phyloP scores from a whole-genome alignment of 306 rosid genomes.

The Urtica urens region DNA sequence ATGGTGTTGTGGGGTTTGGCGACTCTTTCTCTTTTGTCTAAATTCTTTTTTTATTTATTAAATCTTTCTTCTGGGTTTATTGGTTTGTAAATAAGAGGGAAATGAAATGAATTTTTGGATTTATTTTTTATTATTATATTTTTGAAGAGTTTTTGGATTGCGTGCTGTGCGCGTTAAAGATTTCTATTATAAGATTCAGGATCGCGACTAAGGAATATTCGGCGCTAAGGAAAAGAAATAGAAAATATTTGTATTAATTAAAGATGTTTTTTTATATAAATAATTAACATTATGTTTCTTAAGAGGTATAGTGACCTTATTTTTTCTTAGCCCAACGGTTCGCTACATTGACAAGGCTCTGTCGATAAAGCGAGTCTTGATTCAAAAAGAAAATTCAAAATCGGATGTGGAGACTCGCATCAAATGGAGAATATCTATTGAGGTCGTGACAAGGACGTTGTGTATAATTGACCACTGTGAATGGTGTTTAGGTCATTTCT shows the following conservation, averaged over 20 bases:
- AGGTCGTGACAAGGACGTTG: no score
- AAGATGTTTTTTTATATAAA: background rate
- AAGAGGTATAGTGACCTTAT: background rate
- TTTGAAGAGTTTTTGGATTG: no score
- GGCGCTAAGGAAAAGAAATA: background rate
- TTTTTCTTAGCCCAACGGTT: background rate
- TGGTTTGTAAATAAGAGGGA: background rate
- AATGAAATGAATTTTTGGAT: background rate
- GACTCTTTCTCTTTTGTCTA: conserved; percentile 5
- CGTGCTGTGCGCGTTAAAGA: background rate
- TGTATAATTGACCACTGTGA: no score
- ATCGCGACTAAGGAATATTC: background rate
- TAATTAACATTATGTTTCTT: no score
- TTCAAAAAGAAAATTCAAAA: no score
- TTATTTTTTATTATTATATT: no score
- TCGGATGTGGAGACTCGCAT: no score
- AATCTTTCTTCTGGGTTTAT: background rate
- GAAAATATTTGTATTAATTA: background rate
- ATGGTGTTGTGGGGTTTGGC: conserved; percentile 12
- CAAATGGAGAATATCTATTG: no score
- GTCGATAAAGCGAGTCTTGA: no score
- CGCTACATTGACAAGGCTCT: no score
- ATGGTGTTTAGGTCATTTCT: no score
- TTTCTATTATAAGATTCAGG: background rate
- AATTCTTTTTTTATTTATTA: background rate